Conservation (phyloP, 441 rosid genomes). For the Eutrema salsugineum region DNA sequence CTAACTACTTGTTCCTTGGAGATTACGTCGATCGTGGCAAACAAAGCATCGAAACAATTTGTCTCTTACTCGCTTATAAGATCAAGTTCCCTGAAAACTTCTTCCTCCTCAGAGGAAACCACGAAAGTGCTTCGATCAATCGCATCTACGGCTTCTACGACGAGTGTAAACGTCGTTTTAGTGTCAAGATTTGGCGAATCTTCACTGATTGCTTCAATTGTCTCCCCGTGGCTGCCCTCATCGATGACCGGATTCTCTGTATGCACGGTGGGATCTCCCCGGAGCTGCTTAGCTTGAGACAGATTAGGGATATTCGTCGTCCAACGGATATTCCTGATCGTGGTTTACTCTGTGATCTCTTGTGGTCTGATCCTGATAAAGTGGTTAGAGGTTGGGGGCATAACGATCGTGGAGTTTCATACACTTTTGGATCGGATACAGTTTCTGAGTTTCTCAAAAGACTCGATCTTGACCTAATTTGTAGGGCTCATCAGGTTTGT, state of each 20-base stretch:
- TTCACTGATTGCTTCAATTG: constrained; percentile 66
- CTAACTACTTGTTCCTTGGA: constrained; percentile 64
- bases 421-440: constrained; percentile 47
- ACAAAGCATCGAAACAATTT: constrained; percentile 61
- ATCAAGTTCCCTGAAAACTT: constrained; percentile 54
- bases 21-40: constrained; percentile 68
- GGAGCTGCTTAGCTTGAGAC: constrained; percentile 44
- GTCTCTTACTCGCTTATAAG: constrained; percentile 64
- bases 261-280: constrained; percentile 75
- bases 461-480: constrained; percentile 52
- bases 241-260: constrained; percentile 56
- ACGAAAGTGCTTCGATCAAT: constrained; percentile 57
- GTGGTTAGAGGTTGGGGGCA: constrained; percentile 45
- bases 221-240: constrained; percentile 64
- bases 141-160: constrained; percentile 67
- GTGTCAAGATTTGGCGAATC: constrained; percentile 49
- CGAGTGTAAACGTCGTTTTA: constrained; percentile 57
- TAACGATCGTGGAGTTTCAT: constrained; percentile 61
- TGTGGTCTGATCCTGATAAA: constrained; percentile 63
- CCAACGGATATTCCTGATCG: constrained; percentile 58
- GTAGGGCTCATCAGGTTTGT: constrained; percentile 64
- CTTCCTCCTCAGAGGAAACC: constrained; percentile 65
- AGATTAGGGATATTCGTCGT: constrained; percentile 48
- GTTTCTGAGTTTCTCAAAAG: constrained; percentile 45
- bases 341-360: constrained; percentile 61